These are phyloP conservation scores for Drechslerella dactyloides DNA, from an alignment of 2,329 filamentous ascomycete species.

Conservation along the genomic window DNA sequence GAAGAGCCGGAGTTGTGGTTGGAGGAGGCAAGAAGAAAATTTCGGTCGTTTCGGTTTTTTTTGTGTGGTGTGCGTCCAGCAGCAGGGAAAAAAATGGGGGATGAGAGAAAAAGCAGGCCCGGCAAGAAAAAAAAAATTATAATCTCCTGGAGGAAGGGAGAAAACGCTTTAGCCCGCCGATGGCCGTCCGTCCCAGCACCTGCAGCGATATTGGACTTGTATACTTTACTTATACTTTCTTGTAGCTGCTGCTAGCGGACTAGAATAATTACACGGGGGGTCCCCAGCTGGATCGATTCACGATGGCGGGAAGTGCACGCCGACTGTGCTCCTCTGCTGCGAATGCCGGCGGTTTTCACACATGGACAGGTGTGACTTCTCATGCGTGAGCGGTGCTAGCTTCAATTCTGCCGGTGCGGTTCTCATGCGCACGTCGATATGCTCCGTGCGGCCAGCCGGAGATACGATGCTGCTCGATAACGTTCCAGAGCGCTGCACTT, in stretches of 20 bases:
- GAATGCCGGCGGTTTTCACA: conserved; percentile 42
- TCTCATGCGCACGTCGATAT: conserved; percentile 29
- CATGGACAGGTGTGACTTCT: conserved; percentile 33
- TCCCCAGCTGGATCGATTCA: too few relatives aligned
- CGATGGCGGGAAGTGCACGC: conserved; percentile 32
- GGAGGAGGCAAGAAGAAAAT: conserved; percentile 51
- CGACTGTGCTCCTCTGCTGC: conserved; percentile 25
- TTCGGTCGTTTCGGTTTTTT: conserved; percentile 46
- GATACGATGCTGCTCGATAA: background rate
- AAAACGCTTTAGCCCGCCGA: conserved; percentile 26
- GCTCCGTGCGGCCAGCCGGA: background rate
- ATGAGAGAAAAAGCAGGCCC: conserved; percentile 32
- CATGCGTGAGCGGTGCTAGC: conserved; percentile 36
- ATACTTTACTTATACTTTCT: background rate
- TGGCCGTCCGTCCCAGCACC: conserved; percentile 27
- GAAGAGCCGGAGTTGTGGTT: conserved; percentile 51
- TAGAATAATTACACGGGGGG: too few relatives aligned
- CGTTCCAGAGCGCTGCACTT: too few relatives aligned
- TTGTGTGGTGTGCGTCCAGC: conserved; percentile 50
- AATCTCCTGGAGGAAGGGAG: conserved; percentile 41
- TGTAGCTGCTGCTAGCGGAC: background rate
- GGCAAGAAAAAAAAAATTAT: conserved; percentile 48
- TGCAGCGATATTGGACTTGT: conserved; percentile 22
- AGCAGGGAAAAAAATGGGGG: conserved; percentile 41
- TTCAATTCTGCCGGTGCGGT: conserved; percentile 18